phyloP scores from a whole-genome alignment of 2,329 filamentous ascomycete species.

The Xylariales sp. region DNA sequence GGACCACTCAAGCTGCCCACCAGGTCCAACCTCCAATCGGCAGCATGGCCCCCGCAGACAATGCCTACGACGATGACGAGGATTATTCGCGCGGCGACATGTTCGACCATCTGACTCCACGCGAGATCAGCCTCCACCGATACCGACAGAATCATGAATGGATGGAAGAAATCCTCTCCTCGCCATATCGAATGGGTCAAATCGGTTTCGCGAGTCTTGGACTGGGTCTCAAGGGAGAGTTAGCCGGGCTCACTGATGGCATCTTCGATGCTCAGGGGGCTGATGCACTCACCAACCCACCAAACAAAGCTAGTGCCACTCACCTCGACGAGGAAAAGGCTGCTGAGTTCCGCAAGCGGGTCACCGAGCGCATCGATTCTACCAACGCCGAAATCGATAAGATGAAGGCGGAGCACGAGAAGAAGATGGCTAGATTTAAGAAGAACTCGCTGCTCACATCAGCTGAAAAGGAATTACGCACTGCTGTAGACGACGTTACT shows the following conservation, averaged over 20 bases:
- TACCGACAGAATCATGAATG: constrained; percentile 97
- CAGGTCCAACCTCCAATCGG: constrained; percentile 33
- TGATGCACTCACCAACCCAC: constrained; percentile 31
- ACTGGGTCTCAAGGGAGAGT: constrained; percentile 76
- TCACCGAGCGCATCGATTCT: constrained; percentile 65
- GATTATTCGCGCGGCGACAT: constrained; percentile 82
- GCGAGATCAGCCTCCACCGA: constrained; percentile 80
- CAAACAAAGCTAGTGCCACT: constrained; percentile 34
- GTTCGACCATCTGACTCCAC: constrained; percentile 82
- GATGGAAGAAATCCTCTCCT: constrained; percentile 97
- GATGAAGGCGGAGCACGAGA: constrained; percentile 75
- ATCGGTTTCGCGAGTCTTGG: constrained; percentile 86
- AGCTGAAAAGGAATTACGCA: constrained; percentile 72
- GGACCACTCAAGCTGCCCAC: constrained; percentile 39
- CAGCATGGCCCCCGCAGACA: constrained; percentile 34
- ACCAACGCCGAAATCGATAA: constrained; percentile 78
- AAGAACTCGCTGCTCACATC: constrained; percentile 64
- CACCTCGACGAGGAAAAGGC: constrained; percentile 72
- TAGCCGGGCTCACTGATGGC: constrained; percentile 76
- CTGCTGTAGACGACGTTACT: constrained; percentile 55
- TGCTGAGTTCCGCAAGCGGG: constrained; percentile 77
- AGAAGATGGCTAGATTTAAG: constrained; percentile 69
- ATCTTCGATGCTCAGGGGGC: constrained; percentile 66
- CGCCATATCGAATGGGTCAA: constrained; percentile 78
- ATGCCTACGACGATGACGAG: constrained; percentile 76